Evolutionary conservation across 2,329 filamentous ascomycete species (phyloP).

Genomic region (Penicillium sp.): DNA sequence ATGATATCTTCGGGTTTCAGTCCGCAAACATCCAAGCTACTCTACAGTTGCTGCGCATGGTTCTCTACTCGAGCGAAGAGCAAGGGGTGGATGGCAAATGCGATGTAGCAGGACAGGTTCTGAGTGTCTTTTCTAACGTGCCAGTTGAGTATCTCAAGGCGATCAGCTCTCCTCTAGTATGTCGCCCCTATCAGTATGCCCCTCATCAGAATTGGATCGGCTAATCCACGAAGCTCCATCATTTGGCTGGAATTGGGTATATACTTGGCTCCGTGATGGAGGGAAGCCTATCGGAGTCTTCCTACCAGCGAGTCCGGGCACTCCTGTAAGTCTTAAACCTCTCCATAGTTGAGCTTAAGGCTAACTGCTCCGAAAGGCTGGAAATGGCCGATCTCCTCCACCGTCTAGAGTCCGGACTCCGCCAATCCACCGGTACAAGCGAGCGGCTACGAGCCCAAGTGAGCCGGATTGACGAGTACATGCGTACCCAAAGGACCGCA

Average conservation of each 20-base stretch:
- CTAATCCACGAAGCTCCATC: background rate
- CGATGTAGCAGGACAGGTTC: slow-evolving; percentile 4
- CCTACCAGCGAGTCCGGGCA: background rate
- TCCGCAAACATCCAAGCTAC: slow-evolving; percentile 13
- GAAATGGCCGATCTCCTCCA: slow-evolving; percentile 14
- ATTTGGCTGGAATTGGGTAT: slow-evolving; percentile 8
- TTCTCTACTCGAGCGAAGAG: slow-evolving; percentile 8
- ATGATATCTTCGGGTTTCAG: slow-evolving; percentile 12
- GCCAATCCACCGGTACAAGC: slow-evolving; percentile 9
- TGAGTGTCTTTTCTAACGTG: slow-evolving; percentile 10
- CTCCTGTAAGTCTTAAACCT: background rate
- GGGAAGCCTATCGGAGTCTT: slow-evolving; percentile 4
- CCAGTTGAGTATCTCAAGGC: slow-evolving; percentile 10
- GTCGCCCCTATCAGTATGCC: background rate
- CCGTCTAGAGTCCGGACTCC: slow-evolving; percentile 6
- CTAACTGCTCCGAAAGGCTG: background rate
- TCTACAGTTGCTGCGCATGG: slow-evolving; percentile 11
- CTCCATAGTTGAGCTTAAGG: too few relatives aligned
- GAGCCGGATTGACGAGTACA: slow-evolving; percentile 8
- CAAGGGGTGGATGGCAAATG: slow-evolving; percentile 6
- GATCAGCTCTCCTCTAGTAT: slow-evolving; percentile 8
- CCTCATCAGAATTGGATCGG: too few relatives aligned
- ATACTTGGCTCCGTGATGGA: slow-evolving; percentile 12
- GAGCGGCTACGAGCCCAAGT: slow-evolving; percentile 8
- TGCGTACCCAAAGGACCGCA: background rate